A percentile compares a stretch with the other conserved stretches of the same genome.
Conservation (phyloP, 176 grass and related monocot species). For the Panicum miliaceum region DNA sequence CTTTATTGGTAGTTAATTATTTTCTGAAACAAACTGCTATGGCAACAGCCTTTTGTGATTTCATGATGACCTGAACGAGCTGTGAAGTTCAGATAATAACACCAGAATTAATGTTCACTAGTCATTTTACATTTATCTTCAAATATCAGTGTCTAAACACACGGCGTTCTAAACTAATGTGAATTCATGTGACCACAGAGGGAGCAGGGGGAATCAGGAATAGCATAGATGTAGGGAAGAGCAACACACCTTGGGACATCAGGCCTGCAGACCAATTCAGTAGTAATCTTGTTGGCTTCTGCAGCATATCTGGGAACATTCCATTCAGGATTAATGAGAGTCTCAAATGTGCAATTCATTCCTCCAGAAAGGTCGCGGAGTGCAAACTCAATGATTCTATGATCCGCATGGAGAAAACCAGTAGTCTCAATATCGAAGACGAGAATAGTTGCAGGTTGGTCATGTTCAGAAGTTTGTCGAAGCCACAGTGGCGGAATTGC, state of each 20-base stretch:
- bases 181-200: background rate
- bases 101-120: background rate
- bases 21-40: background rate
- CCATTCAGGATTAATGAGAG: conserved; percentile 77
- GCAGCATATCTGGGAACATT: background rate
- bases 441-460: conserved; percentile 62
- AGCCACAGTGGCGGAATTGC: conserved; percentile 25
- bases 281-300: conserved; percentile 44
- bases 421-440: conserved; percentile 84
- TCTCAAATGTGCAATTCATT: conserved; percentile 83
- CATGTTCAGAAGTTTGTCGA: conserved; percentile 36
- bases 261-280: conserved; percentile 62
- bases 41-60: background rate
- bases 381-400: conserved; percentile 80
- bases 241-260: conserved; percentile 67
- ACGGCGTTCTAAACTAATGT: background rate
- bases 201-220: background rate
- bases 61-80: background rate
- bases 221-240: conserved; percentile 7
- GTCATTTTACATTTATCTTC: background rate
- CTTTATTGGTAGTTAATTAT: background rate
- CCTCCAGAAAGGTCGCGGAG: conserved; percentile 74
- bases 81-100: conserved; percentile 1
- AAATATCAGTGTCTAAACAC: no score
- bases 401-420: conserved; percentile 40